A percentile compares a stretch with the other conserved stretches of the same genome.
Evolutionary conservation across 306 rosid genomes (phyloP).

Genomic region (Hylodesmum podocarpum): DNA sequence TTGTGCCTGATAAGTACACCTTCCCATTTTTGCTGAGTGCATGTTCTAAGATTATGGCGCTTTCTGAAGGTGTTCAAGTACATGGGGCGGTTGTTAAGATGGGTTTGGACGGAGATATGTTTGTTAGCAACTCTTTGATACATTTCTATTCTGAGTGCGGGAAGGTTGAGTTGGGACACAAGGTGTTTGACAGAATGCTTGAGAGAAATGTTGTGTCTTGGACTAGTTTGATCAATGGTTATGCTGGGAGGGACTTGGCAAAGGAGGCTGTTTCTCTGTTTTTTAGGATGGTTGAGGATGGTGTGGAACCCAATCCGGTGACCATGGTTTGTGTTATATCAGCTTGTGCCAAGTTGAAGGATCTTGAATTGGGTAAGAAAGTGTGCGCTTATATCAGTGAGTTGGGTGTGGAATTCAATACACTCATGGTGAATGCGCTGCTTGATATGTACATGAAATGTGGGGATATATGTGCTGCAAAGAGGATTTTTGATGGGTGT

Average conservation of each 20-base stretch:
- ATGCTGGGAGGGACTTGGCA: constrained; percentile 45
- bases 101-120: constrained; percentile 64
- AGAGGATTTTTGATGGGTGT: constrained; percentile 48
- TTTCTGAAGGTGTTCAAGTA: constrained; percentile 60
- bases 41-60: constrained; percentile 54
- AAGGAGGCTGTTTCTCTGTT: constrained; percentile 68
- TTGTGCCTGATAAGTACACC: constrained; percentile 69
- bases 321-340: constrained; percentile 74
- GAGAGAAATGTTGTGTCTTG: constrained; percentile 83
- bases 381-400: constrained; percentile 45
- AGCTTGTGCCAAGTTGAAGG: constrained; percentile 82
- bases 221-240: constrained; percentile 87
- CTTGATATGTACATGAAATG: constrained; percentile 83
- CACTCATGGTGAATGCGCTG: constrained; percentile 61
- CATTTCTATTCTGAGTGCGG: constrained; percentile 63
- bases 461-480: constrained; percentile 56
- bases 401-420: constrained; percentile 53
- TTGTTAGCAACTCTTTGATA: constrained; percentile 62
- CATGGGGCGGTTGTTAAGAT: constrained; percentile 61
- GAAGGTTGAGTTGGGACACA: constrained; percentile 47
- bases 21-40: constrained; percentile 68
- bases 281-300: constrained; percentile 64
- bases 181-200: constrained; percentile 70
- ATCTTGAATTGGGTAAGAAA: constrained; percentile 55
- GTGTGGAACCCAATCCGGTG: constrained; percentile 55